Evolutionary conservation across 768 basidiomycete genomes (phyloP), one percentile per base, ranked within the genome.

Genomic region (Podaxis sp.): DNA sequence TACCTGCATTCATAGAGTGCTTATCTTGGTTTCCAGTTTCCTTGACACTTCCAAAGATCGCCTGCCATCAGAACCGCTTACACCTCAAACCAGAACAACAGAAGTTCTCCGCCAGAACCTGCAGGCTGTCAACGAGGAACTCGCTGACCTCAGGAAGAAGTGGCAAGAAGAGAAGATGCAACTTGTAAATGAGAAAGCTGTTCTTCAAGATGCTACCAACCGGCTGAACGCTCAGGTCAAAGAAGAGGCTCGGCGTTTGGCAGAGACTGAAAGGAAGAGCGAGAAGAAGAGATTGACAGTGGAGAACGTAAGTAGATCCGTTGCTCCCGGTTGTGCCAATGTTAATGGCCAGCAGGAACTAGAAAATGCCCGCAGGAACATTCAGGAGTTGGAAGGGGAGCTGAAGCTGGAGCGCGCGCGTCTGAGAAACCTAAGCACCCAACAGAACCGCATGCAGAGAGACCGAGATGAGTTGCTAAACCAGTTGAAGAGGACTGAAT

Each of bases 401-500:
- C 76, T 94, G n/a, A 84, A 84, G 61, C 76, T 78, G 1, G 93
- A 94, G 71, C 83, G 92, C 21, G 73, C 81, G 13, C 84, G 84
- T 13, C 73, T 94, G 55, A 75, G 90, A 61, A 74, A 78, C 6
- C 75, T 93, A 67, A 78, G 81, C 0, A 78, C 81, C 0, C 88
- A 93, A 69, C 88, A 91, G 65, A 75, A 77, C 11, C 79, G 78
- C 4, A 76, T 84, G 21, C 81, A 85, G 54, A 80, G 86, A 25
- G 88, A 92, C 65, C 88, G 85, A 67, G 81, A 84, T 54, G 79
- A 82, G 9, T 77, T 93, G 52, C 65, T 84, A 28, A 74, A 79
- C 13, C 84, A 93, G 63, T 70, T 93, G 65, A 81, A 83, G 62
- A 80, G 89, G 27, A 88, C 88, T 11, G 89, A 92, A 76, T 80